Percentiles rank a stretch among this genome's conserved stretches.
Conservation (phyloP, 129 eudicot species). For the Saussurea involucrata region DNA sequence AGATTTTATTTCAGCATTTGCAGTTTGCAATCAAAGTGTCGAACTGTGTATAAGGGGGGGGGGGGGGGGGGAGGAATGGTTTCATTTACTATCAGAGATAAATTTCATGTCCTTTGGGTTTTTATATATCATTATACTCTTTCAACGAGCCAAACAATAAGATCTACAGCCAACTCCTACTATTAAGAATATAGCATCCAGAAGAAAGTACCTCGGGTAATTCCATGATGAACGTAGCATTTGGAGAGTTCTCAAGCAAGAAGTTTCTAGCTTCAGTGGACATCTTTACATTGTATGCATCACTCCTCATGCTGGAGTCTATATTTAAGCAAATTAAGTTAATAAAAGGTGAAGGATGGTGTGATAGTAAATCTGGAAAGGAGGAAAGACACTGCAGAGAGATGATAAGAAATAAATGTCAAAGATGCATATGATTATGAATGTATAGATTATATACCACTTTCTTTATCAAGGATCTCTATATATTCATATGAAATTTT, state of each 20-base stretch:
- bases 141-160: background rate
- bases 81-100: background rate
- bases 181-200: background rate
- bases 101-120: background rate
- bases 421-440: background rate
- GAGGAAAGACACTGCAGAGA: background rate
- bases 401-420: background rate
- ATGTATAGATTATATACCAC: background rate
- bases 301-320: background rate
- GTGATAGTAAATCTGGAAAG: background rate
- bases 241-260: slow-evolving; percentile 23
- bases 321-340: background rate
- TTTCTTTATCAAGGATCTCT: too few relatives aligned
- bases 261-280: slow-evolving; percentile 11
- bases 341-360: background rate
- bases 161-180: background rate
- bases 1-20: background rate
- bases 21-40: background rate
- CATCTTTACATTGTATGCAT: background rate
- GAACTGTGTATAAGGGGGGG: background rate
- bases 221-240: slow-evolving; percentile 8
- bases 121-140: background rate
- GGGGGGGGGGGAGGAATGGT: background rate
- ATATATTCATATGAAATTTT: background rate
- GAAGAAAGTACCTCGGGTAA: slow-evolving; percentile 13